These are phyloP conservation scores for Pleurotus tuber-regium DNA, from an alignment of 768 basidiomycete genomes.

Conservation along the genomic window DNA sequence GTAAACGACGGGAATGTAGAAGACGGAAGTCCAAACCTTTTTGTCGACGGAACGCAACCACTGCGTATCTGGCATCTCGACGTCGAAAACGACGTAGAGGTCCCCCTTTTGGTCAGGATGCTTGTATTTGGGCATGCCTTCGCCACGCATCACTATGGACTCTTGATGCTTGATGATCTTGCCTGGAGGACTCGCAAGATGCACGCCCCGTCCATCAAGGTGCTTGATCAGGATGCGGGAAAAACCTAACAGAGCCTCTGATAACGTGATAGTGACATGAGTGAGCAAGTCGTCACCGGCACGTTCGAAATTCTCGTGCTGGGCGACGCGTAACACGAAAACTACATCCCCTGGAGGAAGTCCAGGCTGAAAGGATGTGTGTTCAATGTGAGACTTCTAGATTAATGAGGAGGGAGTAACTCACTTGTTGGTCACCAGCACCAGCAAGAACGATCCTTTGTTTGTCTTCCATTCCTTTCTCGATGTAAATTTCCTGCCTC, in stretches of 20 bases:
- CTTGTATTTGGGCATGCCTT: conserved; percentile 87
- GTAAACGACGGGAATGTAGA: neutral
- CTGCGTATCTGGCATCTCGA: conserved; percentile 83
- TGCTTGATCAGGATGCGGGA: conserved; percentile 88
- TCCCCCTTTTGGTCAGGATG: conserved; percentile 70
- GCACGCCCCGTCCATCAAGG: conserved; percentile 90
- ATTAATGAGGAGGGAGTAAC: conserved; percentile 9
- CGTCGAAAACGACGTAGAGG: conserved; percentile 74
- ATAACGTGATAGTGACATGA: conserved; percentile 81
- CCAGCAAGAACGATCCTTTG: conserved; percentile 88
- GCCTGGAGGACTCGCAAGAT: conserved; percentile 68
- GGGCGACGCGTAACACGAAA: conserved; percentile 66
- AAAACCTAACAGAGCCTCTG: conserved; percentile 95
- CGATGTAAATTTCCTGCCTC: conserved; percentile 82
- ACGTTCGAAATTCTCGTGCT: conserved; percentile 81
- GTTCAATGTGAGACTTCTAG: conserved; percentile 12
- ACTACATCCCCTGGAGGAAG: conserved; percentile 88
- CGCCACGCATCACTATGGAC: conserved; percentile 72
- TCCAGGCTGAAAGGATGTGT: conserved; percentile 59
- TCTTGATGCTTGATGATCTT: conserved; percentile 76
- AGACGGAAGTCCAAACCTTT: conserved; percentile 37
- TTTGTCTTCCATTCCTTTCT: conserved; percentile 81
- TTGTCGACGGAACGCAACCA: conserved; percentile 72
- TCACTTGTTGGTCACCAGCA: conserved; percentile 87
- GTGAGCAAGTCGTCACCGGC: conserved; percentile 80